A percentile compares a stretch with the other conserved stretches of the same genome.
phyloP scores from a whole-genome alignment of 2,329 filamentous ascomycete species.

The Exophiala alcalophila region DNA sequence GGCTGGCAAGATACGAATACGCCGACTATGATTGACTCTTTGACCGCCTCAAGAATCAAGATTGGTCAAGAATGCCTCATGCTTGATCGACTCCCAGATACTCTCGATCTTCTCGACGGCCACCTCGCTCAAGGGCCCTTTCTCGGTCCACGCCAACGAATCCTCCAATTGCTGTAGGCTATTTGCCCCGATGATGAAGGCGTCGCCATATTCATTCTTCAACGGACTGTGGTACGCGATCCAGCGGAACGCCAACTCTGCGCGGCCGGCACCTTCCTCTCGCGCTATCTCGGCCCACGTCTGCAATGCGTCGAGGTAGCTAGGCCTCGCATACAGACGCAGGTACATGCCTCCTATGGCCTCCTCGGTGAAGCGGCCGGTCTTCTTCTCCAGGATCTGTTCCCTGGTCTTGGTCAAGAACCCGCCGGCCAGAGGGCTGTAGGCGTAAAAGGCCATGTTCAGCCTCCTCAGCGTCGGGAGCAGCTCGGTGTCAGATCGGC shows the following conservation, averaged over 20 bases:
- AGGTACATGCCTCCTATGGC: conserved; percentile 29
- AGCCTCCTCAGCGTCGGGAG: conserved; percentile 39
- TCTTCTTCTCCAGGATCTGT: conserved; percentile 31
- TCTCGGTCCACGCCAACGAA: conserved; percentile 29
- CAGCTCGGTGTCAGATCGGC: conserved; percentile 36
- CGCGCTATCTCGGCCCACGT: conserved; percentile 33
- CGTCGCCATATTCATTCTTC: conserved; percentile 31
- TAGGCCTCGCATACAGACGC: conserved; percentile 32
- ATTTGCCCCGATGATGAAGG: conserved; percentile 38
- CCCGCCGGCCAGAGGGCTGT: conserved; percentile 35
- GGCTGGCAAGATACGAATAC: too few relatives aligned
- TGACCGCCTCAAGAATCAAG: conserved; percentile 1
- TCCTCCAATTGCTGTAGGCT: conserved; percentile 35
- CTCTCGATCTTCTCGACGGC: conserved; percentile 29
- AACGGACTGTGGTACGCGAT: conserved; percentile 34
- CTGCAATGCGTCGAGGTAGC: conserved; percentile 33
- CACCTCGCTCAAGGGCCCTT: conserved; percentile 34
- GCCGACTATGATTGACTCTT: not conserved
- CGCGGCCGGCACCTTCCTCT: conserved; percentile 29
- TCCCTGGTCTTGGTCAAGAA: conserved; percentile 38
- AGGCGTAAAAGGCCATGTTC: conserved; percentile 33
- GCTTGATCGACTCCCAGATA: conserved; percentile 33
- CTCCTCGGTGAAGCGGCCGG: conserved; percentile 33
- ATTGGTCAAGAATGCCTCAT: conserved; percentile 31
- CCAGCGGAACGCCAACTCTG: conserved; percentile 40